Evolutionary conservation across 1,139 yeast species (phyloP).

Genomic region (Yamadazyma spencermartinsiae): DNA sequence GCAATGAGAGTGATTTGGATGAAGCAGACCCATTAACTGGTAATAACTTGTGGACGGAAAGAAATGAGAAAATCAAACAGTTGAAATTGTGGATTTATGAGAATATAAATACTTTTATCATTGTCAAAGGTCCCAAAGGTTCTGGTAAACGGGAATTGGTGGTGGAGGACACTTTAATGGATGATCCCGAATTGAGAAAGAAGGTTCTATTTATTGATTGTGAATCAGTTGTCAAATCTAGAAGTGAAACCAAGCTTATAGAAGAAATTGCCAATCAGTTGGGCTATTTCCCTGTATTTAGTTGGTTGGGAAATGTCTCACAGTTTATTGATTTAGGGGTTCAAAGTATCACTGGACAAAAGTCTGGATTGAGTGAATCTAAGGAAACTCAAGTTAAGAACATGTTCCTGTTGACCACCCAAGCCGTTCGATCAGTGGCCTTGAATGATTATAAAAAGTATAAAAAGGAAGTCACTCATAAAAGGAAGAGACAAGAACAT

Average conservation of each 20-base stretch:
- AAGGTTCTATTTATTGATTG: conserved; percentile 77
- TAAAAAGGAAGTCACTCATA: conserved; percentile 17
- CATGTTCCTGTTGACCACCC: conserved; percentile 72
- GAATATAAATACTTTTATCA: conserved; percentile 77
- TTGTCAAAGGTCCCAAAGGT: conserved; percentile 91
- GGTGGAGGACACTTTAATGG: conserved; percentile 62
- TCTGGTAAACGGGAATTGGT: conserved; percentile 88
- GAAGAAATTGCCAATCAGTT: conserved; percentile 69
- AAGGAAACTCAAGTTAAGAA: conserved; percentile 81
- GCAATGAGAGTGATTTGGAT: conserved; percentile 15
- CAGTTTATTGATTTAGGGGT: conserved; percentile 81
- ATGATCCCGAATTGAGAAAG: conserved; percentile 39
- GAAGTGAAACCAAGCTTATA: conserved; percentile 72
- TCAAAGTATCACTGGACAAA: conserved; percentile 91
- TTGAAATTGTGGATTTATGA: conserved; percentile 79
- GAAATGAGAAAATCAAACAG: conserved; percentile 66
- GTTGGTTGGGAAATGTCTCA: conserved; percentile 85
- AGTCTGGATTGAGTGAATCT: conserved; percentile 85
- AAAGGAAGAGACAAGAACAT: conserved; percentile 17
- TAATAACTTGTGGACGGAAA: conserved; percentile 58
- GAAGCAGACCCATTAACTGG: conserved; percentile 9
- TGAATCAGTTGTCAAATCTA: conserved; percentile 66
- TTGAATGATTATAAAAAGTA: conserved; percentile 37
- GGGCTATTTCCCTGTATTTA: conserved; percentile 91
- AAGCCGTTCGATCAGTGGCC: conserved; percentile 74